Conservation (phyloP, 805 yeast species). For the Ogataea trehalophila region DNA sequence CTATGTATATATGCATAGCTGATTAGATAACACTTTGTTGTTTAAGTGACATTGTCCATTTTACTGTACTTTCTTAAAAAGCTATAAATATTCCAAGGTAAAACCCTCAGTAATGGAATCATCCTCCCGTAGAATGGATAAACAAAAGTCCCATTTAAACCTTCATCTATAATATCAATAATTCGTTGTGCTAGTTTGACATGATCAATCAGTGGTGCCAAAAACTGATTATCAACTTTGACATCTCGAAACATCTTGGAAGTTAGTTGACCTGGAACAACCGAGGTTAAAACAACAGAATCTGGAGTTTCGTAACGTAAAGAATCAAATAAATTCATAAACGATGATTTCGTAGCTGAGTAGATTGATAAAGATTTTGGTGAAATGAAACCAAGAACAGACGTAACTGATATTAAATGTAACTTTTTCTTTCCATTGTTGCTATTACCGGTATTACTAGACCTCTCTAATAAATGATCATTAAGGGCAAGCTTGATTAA, state of each 20-base stretch:
- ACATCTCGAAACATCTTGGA: constrained; percentile 47
- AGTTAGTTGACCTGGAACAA: constrained; percentile 48
- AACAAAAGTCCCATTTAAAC: constrained; percentile 38
- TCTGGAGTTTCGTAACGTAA: constrained; percentile 35
- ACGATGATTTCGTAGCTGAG: constrained; percentile 46
- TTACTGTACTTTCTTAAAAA: constrained; percentile 23
- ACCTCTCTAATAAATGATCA: constrained; percentile 23
- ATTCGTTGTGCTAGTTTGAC: constrained; percentile 33
- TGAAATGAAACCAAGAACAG: constrained; percentile 44
- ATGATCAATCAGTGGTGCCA: constrained; percentile 46
- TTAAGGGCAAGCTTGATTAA: constrained; percentile 30
- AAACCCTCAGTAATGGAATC: constrained; percentile 36
- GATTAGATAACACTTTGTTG: not conserved
- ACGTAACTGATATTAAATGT: constrained; percentile 40
- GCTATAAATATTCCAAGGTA: constrained; percentile 38
- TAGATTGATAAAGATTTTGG: constrained; percentile 45
- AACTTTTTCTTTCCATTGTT: constrained; percentile 21
- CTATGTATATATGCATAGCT: not conserved
- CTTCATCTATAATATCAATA: constrained; percentile 29
- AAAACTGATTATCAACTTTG: constrained; percentile 33
- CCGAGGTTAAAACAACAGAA: constrained; percentile 32
- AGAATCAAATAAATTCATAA: constrained; percentile 40
- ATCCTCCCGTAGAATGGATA: constrained; percentile 45
- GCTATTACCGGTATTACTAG: not conserved
- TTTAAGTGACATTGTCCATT: constrained; percentile 25